Conservation (phyloP, 2,329 filamentous ascomycete species). For the Lojkania enalia region DNA sequence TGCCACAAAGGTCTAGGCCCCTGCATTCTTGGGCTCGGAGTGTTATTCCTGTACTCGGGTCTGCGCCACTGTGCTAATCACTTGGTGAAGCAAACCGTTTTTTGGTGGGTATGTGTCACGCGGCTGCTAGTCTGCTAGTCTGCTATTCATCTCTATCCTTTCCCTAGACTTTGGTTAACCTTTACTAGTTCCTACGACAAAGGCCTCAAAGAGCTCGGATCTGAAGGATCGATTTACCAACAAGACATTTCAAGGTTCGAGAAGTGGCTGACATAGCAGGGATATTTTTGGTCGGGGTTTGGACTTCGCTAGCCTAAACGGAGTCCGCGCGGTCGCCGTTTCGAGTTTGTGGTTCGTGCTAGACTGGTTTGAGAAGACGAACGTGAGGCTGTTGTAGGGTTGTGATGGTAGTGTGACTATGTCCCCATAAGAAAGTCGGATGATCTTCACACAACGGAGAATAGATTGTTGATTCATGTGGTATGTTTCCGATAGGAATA, state of each 20-base stretch:
- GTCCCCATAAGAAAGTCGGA: no score
- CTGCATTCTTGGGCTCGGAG: conserved; percentile 2
- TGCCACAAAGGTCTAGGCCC: conserved; percentile 13
- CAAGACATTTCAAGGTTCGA: not conserved
- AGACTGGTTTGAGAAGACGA: not conserved
- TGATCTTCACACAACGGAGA: no score
- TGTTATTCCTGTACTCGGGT: not conserved
- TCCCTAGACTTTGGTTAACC: not conserved
- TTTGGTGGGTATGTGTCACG: no score
- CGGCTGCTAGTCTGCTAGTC: no score
- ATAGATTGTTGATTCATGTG: no score
- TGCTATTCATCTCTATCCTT: not conserved
- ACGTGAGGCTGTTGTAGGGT: no score
- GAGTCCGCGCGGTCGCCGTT: conserved; percentile 15
- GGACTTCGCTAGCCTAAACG: conserved; percentile 16
- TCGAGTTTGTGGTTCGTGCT: conserved; percentile 6
- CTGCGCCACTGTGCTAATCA: not conserved
- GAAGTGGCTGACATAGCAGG: not conserved
- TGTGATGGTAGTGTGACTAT: no score
- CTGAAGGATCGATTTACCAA: not conserved
- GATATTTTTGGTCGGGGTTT: not conserved
- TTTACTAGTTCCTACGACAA: not conserved
- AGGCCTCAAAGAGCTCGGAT: not conserved
- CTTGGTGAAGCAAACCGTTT: not conserved
- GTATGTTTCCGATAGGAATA: no score